phyloP scores from a whole-genome alignment of 345 rosid species.

The Lepidium aucheri region DNA sequence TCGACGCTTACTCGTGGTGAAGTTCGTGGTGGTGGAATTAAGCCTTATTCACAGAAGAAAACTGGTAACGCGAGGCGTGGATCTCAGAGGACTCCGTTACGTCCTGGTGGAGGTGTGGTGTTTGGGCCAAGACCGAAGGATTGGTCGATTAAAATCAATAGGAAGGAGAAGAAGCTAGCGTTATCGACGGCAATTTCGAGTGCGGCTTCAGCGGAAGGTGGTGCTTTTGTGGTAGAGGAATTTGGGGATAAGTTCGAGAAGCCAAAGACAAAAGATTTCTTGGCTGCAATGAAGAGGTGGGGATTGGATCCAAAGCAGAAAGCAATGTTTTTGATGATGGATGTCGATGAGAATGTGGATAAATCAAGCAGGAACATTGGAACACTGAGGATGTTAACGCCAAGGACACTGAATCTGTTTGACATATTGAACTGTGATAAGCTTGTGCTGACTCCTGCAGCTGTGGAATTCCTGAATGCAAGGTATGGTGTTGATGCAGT shows the following conservation, averaged over 20 bases:
- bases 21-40: slow-evolving; percentile 87
- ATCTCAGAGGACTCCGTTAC: slow-evolving; percentile 63
- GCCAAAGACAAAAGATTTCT: slow-evolving; percentile 76
- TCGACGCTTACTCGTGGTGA: slow-evolving; percentile 83
- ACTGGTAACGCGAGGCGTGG: slow-evolving; percentile 84
- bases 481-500: slow-evolving; percentile 54
- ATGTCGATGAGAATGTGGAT: slow-evolving; percentile 51
- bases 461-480: slow-evolving; percentile 62
- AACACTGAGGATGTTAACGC: slow-evolving; percentile 77
- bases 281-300: slow-evolving; percentile 83
- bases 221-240: slow-evolving; percentile 71
- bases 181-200: slow-evolving; percentile 78
- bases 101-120: slow-evolving; percentile 83
- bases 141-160: slow-evolving; percentile 89
- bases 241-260: slow-evolving; percentile 63
- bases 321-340: slow-evolving; percentile 74
- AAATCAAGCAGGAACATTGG: slow-evolving; percentile 78
- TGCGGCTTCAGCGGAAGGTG: slow-evolving; percentile 48
- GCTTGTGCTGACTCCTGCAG: slow-evolving; percentile 65
- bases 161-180: slow-evolving; percentile 75
- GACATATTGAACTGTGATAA: slow-evolving; percentile 82
- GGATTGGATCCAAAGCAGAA: slow-evolving; percentile 84
- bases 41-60: slow-evolving; percentile 83
- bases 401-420: slow-evolving; percentile 80
- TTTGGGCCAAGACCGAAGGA: slow-evolving; percentile 85